A percentile compares a stretch with the other conserved stretches of the same genome.
phyloP scores from a whole-genome alignment of 345 rosid species.

The Dimocarpus longan region DNA sequence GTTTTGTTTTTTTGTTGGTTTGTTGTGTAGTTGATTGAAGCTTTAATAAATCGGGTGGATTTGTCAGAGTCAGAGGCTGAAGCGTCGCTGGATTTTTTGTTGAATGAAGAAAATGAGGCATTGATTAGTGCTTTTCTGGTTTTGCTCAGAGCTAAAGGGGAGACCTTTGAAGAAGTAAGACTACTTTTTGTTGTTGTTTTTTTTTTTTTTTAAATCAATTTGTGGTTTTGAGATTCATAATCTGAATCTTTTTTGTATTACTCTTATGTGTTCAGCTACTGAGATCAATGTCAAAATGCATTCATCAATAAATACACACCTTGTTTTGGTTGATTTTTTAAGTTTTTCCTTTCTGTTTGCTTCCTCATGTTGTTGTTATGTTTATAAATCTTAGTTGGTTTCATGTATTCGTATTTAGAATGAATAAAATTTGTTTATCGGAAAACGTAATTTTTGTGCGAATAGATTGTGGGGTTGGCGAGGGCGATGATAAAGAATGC shows the following conservation, averaged over 20 bases:
- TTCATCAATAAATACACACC: background rate
- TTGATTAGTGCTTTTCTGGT: conserved; percentile 89
- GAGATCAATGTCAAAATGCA: background rate
- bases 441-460: background rate
- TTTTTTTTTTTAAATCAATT: background rate
- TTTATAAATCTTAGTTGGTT: background rate
- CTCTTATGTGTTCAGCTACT: background rate
- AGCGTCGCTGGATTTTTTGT: conserved; percentile 63
- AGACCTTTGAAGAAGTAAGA: conserved; percentile 85
- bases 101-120: conserved; percentile 61
- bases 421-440: background rate
- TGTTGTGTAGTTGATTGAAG: conserved; percentile 55
- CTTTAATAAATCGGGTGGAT: conserved; percentile 65
- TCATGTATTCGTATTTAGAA: background rate
- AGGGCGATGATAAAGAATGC: conserved; percentile 83
- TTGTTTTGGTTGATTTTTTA: background rate
- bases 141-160: conserved; percentile 91
- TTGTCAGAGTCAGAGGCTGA: conserved; percentile 78
- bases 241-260: background rate
- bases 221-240: background rate
- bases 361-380: background rate
- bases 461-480: conserved; percentile 83
- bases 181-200: background rate
- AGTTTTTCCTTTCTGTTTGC: background rate
- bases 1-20: background rate